Conservation (phyloP, 2,329 filamentous ascomycete genomes). For the Penicillium sp. region DNA sequence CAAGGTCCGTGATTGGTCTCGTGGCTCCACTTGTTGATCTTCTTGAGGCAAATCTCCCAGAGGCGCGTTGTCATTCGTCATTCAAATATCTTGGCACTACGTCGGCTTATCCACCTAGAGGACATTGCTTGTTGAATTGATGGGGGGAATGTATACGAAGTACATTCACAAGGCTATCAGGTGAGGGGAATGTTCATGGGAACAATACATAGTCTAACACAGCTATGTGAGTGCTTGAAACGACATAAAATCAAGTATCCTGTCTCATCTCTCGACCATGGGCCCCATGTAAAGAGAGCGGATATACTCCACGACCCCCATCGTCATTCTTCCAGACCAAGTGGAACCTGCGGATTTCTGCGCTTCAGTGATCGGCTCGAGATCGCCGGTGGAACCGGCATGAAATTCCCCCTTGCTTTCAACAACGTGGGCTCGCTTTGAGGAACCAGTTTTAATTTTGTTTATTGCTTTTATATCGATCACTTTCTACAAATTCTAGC, state of each 20-base stretch:
- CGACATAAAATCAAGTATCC: not conserved
- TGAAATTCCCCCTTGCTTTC: conserved; percentile 3
- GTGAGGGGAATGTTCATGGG: not conserved
- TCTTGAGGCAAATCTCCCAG: conserved; percentile 3
- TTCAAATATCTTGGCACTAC: not conserved
- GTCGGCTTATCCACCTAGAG: not conserved
- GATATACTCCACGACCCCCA: conserved; percentile 21
- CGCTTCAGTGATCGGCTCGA: conserved; percentile 11
- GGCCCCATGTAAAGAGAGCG: not conserved
- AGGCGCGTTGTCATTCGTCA: conserved; percentile 4
- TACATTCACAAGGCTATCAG: not conserved
- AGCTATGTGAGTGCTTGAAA: not conserved
- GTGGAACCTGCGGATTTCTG: conserved; percentile 20
- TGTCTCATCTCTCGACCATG: not conserved
- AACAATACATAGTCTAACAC: not conserved
- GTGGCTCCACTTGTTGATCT: conserved; percentile 1
- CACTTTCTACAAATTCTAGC: not conserved
- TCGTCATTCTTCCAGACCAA: conserved; percentile 32
- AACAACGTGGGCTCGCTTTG: conserved; percentile 3
- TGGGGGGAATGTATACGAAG: no score
- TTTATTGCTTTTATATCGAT: not conserved
- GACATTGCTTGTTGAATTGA: no score
- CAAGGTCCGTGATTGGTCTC: conserved; percentile 1
- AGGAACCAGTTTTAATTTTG: not conserved
- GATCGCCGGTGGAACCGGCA: conserved; percentile 27